phyloP scores from a whole-genome alignment of 2,329 filamentous ascomycete genomes.

The Fusarium robinianum region DNA sequence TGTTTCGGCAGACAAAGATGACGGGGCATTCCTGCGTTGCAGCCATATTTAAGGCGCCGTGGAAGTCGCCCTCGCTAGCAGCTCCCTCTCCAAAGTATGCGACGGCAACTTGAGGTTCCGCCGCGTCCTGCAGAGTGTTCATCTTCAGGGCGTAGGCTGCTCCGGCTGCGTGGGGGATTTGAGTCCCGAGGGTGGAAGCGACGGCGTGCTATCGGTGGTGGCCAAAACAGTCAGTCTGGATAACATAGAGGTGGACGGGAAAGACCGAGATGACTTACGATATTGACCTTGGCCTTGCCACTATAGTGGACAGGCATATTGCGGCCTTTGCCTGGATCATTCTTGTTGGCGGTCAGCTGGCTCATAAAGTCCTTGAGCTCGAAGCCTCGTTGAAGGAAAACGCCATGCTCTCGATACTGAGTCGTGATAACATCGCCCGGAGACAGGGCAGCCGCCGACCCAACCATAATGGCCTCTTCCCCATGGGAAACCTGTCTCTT shows the following conservation, averaged over 20 bases:
- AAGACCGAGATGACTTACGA: no score
- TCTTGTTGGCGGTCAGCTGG: conserved; percentile 80
- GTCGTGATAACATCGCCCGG: conserved; percentile 83
- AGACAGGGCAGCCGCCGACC: conserved; percentile 75
- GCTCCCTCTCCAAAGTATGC: conserved; percentile 87
- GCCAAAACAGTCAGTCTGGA: no score
- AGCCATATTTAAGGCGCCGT: conserved; percentile 81
- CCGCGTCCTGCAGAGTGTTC: conserved; percentile 69
- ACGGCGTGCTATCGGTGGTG: conserved; percentile 72
- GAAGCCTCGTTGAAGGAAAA: conserved; percentile 86
- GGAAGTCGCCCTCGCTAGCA: conserved; percentile 83
- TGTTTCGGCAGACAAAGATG: conserved; percentile 83
- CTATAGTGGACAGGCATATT: conserved; percentile 93
- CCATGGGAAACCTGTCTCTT: conserved; percentile 55
- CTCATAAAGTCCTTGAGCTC: conserved; percentile 84
- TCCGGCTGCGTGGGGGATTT: conserved; percentile 79
- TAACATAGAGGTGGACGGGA: no score
- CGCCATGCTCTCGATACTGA: conserved; percentile 87
- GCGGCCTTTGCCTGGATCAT: conserved; percentile 75
- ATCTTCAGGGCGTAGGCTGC: conserved; percentile 82
- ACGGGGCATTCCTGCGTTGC: conserved; percentile 78
- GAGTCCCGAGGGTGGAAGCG: conserved; percentile 75
- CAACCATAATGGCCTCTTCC: conserved; percentile 86
- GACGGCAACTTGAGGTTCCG: conserved; percentile 67
- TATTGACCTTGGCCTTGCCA: conserved; percentile 75